These are phyloP conservation scores for Melastoma candidum DNA, from an alignment of 441 rosid genomes.

Conservation along the genomic window DNA sequence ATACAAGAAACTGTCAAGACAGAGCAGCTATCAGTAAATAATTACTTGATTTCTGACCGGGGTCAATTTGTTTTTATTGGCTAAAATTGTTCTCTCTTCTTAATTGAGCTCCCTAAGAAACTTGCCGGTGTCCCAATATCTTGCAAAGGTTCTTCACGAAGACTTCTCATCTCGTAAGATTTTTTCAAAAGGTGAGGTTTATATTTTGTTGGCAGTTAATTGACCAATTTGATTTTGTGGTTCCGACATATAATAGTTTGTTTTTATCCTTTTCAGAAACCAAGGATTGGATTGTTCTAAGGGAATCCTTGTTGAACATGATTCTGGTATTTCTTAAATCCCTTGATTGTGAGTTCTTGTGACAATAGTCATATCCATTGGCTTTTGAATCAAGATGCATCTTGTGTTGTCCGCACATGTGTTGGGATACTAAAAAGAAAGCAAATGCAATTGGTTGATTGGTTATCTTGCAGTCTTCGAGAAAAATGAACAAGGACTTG, in stretches of 20 bases:
- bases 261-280: slow-evolving; percentile 42
- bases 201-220: background rate
- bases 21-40: too few species aligned
- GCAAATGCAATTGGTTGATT: background rate
- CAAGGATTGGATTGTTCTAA: slow-evolving; percentile 52
- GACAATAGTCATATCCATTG: background rate
- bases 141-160: slow-evolving; percentile 52
- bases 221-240: background rate
- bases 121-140: slow-evolving; percentile 70
- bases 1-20: too few species aligned
- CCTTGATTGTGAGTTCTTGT: background rate
- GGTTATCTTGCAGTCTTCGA: slow-evolving; percentile 48
- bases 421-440: slow-evolving; percentile 3
- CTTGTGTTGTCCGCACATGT: slow-evolving; percentile 2
- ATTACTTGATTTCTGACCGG: too few species aligned
- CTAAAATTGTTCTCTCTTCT: background rate
- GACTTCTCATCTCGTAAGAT: slow-evolving; percentile 51
- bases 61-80: too few species aligned
- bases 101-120: slow-evolving; percentile 43
- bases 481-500: slow-evolving; percentile 55
- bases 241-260: slow-evolving; percentile 1
- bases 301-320: slow-evolving; percentile 56
- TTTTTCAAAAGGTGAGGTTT: slow-evolving; percentile 41
- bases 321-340: slow-evolving; percentile 48
- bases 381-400: too few species aligned